These are phyloP conservation scores for Metschnikowia rubicola DNA, from an alignment of 805 yeast species.

Conservation along the genomic window DNA sequence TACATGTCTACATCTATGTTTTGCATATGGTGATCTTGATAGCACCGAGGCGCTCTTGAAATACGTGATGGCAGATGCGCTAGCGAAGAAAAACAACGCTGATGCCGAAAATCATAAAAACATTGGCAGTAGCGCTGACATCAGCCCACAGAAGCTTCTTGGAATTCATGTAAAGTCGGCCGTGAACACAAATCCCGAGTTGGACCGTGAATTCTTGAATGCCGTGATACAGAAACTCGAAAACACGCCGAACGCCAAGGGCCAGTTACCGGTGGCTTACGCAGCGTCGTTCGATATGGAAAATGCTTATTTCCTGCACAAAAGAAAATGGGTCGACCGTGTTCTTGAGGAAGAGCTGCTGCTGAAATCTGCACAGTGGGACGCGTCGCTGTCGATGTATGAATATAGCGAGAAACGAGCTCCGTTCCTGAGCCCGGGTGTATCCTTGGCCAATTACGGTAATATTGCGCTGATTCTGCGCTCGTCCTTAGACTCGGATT, in stretches of 20 bases:
- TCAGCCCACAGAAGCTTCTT: too few relatives aligned
- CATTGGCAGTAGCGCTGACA: slow-evolving; percentile 31
- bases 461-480: slow-evolving; percentile 2
- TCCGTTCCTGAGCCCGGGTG: slow-evolving; percentile 1
- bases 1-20: slow-evolving; percentile 38
- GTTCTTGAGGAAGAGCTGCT: slow-evolving; percentile 9
- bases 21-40: slow-evolving; percentile 61
- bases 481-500: slow-evolving; percentile 5
- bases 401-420: neutral
- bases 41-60: slow-evolving; percentile 35
- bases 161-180: too few relatives aligned
- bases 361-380: slow-evolving; percentile 3
- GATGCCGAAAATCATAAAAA: slow-evolving; percentile 38
- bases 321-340: slow-evolving; percentile 9
- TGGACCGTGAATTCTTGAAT: slow-evolving; percentile 16
- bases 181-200: slow-evolving; percentile 38
- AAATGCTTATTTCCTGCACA: slow-evolving; percentile 19
- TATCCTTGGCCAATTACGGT: neutral
- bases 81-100: neutral
- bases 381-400: slow-evolving; percentile 3
- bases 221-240: slow-evolving; percentile 23
- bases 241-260: slow-evolving; percentile 46
- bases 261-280: slow-evolving; percentile 45
- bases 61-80: slow-evolving; percentile 2
- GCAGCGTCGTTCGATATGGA: slow-evolving; percentile 30